Conservation (phyloP, 495 filamentous ascomycete genomes). For the Tirmania nivea region DNA sequence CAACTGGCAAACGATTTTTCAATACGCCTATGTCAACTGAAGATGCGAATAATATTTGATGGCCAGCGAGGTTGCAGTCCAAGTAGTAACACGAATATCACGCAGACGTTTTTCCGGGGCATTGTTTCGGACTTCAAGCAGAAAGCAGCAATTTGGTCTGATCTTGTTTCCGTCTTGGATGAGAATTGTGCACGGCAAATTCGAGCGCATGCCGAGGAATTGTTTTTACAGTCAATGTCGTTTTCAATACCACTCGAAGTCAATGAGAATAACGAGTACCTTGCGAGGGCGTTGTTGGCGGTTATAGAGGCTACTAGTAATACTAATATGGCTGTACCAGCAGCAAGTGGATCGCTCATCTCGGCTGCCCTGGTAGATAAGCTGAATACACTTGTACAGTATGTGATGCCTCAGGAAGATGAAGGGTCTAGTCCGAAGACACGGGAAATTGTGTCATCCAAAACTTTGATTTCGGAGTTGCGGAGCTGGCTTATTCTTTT, state of each 20-base stretch:
- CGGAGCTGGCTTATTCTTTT: conserved; percentile 12
- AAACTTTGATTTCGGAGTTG: conserved; percentile 10
- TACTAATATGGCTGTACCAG: conserved; percentile 6
- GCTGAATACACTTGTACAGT: conserved; percentile 15
- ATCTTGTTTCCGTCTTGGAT: conserved; percentile 16
- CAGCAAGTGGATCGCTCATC: conserved; percentile 3
- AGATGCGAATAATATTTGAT: conserved; percentile 19
- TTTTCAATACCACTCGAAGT: conserved; percentile 11
- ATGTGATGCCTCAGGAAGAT: conserved; percentile 6
- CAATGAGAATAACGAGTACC: conserved; percentile 10
- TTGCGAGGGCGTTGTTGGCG: conserved; percentile 16
- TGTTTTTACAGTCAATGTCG: conserved; percentile 11
- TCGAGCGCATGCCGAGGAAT: conserved; percentile 14
- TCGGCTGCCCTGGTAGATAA: conserved; percentile 13
- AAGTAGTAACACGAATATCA: conserved; percentile 4
- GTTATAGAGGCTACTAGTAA: conserved; percentile 22
- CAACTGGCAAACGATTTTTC: conserved; percentile 19
- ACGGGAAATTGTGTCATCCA: conserved; percentile 3
- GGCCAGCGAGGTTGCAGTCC: conserved; percentile 1
- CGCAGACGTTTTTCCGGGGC: conserved; percentile 14
- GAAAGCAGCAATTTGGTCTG: conserved; percentile 14
- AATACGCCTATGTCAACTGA: conserved; percentile 17
- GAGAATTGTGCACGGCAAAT: conserved; percentile 15
- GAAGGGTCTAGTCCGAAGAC: neutral
- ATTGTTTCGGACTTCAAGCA: conserved; percentile 15